Base-by-base conservation (phyloP, 257 asterid species). In the Solanum verrucosum region DNA sequence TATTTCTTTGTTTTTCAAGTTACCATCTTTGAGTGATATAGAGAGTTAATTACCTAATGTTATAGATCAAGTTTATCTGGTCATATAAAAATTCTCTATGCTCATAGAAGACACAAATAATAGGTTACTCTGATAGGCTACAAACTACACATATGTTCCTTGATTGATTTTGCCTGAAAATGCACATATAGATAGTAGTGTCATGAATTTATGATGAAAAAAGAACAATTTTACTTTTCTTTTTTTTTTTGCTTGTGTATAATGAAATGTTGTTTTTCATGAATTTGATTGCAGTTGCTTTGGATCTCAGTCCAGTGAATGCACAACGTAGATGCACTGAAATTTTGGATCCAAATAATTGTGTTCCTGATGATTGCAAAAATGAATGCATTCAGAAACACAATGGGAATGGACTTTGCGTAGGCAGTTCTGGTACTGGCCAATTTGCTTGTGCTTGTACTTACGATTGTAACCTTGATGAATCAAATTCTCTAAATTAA, bases 271-370 rank as follows among this genome's bases (percentile, higher is more conserved):
- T 73, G 1, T 31, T 63, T 20, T 4, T 27, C 34, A 3, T 67
- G 44, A 16, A 29, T 34, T 88, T 52, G 49, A 0, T 59, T 90
- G 90, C 89, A 86, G 87, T 82, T 83, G 87, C 74, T 25, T 33
- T 87, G 60, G 72, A 15, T 38, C 2, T 77, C 0, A n/a, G 6
- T 38, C 56, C 15, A 77, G 84, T 77, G 59, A 38, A 77, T 23
- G 59, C 56, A 74, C 82, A 56, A 56, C 67, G 11, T 7, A 20
- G 67, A 56, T 56, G 67, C 10, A 56, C 67, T 56, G 67, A 56
- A 56, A 56, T 56, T 56, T 20, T 56, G 65, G 23, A 56, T 56
- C 65, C 65, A 56, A 56, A 56, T 6, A 20, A 20, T 18, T 56
- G 65, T 56, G 65, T 20, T 56, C 65, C 25, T 3, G n/a, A 18